Percentiles rank a stretch among this genome's conserved stretches.
phyloP scores from a whole-genome alignment of 169 alveolate genomes.

The Plasmodium vinckei region DNA sequence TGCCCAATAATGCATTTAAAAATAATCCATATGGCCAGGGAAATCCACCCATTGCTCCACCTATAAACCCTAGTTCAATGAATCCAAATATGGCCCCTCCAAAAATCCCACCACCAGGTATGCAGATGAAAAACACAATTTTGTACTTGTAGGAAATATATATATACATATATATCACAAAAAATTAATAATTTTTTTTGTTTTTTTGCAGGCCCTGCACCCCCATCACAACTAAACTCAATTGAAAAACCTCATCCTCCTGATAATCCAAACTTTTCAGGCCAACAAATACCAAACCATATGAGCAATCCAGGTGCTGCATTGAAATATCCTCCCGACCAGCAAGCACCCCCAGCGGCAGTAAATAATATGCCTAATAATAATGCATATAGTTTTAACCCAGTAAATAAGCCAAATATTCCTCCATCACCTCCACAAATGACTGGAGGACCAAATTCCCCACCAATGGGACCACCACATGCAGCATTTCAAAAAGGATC shows the following conservation, averaged over 20 bases:
- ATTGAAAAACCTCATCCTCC: conserved; percentile 1
- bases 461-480: not conserved
- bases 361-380: not conserved
- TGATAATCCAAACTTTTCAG: conserved; percentile 4
- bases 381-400: not conserved
- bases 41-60: not conserved
- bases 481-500: not conserved
- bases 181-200: too few relatives aligned
- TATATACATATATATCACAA: conserved; percentile 28
- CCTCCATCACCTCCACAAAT: conserved; percentile 1
- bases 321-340: not conserved
- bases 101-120: not conserved
- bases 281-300: conserved; percentile 3
- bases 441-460: not conserved
- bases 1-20: not conserved
- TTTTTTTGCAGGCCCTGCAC: not conserved
- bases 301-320: not conserved
- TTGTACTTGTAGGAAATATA: not conserved
- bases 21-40: conserved; percentile 22
- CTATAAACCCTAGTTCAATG: not conserved
- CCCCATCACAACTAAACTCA: conserved; percentile 26
- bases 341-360: not conserved
- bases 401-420: conserved; percentile 3
- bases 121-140: not conserved
- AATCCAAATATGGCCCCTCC: not conserved